Evolutionary conservation across 306 rosid genomes (phyloP).

Genomic region (Vigna unguiculata): DNA sequence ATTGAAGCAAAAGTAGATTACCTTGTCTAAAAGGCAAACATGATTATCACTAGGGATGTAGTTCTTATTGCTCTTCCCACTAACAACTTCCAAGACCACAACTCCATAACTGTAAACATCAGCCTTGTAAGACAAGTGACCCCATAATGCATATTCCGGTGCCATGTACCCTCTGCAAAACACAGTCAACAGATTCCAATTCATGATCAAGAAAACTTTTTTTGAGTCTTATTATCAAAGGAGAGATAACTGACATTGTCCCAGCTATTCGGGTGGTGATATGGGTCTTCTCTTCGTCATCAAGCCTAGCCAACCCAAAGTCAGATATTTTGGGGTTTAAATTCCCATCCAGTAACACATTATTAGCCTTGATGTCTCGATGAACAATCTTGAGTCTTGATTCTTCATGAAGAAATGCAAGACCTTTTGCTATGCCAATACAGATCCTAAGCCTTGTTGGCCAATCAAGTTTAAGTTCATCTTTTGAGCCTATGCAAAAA

Average conservation of each 20-base stretch:
- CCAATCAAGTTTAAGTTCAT: constrained; percentile 59
- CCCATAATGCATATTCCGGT: constrained; percentile 78
- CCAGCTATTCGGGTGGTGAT: constrained; percentile 69
- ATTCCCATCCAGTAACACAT: constrained; percentile 60
- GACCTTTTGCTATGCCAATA: constrained; percentile 68
- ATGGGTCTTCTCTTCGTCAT: constrained; percentile 67
- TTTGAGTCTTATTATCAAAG: constrained; percentile 22
- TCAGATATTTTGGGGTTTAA: constrained; percentile 74
- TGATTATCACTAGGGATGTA: constrained; percentile 53
- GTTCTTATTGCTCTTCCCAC: constrained; percentile 58
- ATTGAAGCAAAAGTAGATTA: constrained; percentile 44
- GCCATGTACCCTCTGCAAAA: constrained; percentile 78
- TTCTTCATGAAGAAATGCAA: constrained; percentile 72
- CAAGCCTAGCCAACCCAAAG: constrained; percentile 76
- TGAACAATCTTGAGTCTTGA: constrained; percentile 69
- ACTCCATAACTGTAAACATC: constrained; percentile 74
- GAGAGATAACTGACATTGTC: constrained; percentile 59
- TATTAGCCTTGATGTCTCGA: constrained; percentile 71
- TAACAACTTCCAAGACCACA: constrained; percentile 61
- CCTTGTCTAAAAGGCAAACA: constrained; percentile 73
- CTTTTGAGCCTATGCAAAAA: constrained; percentile 36
- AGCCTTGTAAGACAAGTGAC: constrained; percentile 60
- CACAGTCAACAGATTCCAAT: constrained; percentile 9
- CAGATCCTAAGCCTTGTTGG: constrained; percentile 68
- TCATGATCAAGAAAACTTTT: constrained; percentile 27